Evolutionary conservation across 768 basidiomycete genomes (phyloP), one percentile per base, ranked within the genome.

Genomic region (Neoboletus magnificus): DNA sequence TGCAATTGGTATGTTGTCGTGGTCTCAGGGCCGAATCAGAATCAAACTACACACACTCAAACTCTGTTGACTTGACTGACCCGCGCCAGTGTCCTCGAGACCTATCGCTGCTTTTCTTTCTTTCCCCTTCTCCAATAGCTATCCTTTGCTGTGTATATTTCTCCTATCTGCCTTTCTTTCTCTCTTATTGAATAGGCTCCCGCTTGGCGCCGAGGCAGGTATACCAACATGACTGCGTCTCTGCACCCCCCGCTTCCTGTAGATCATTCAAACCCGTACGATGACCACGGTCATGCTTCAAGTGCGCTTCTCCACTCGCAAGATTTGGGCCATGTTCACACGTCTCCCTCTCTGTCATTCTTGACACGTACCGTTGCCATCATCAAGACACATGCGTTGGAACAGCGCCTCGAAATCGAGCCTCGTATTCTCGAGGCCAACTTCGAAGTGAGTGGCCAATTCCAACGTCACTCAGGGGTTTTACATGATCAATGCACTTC

Each of bases 391-490:
- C 85, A 90, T 75, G 89, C 90, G 1, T 73, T 92, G 40, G 68
- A 76, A 11, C 80, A 88, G 60, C 77, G 91, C 46, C 86, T 92
- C 64, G 87, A 89, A 45, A 91, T 93, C 58, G 91, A 93, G 73
- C 82, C 79, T 37, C 77, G 85, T 46, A 89, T 93, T 57, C 79
- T 86, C 56, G 87, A 88, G 69, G 86, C 89, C 27, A 85, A 84
- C 67, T 92, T 93, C 57, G 91, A 93, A 80, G 89, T 89, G 20
- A 53, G 81, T 70, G 36, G 5, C 43, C 20, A 3, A 4, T 57
- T 47, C 33, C 41, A 40, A 25, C 51, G 36, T 42, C 40, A 20
- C 50, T 58, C 42, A 60, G 56, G 52, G 49, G 49, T 43, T 29
- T 29, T 43, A 29, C n/a, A 16, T 23, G 18, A 20, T 3, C 43